A percentile compares a stretch with the other conserved stretches of the same genome.
phyloP scores from a whole-genome alignment of 352 stramenopile species.

The Globisporangium sylvaticum region DNA sequence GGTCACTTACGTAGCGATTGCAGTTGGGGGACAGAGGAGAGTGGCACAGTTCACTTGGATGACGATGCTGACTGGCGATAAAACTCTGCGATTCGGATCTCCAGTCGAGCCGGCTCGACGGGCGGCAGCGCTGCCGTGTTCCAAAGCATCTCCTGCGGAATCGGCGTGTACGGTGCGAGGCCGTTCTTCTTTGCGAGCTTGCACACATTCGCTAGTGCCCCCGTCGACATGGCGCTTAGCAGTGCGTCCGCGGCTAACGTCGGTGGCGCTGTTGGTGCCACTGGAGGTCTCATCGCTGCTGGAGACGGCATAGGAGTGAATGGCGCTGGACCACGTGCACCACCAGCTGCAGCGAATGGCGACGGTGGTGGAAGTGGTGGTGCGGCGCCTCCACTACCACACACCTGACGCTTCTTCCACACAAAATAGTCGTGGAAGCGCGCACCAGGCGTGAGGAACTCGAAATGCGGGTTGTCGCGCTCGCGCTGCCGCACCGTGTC shows the following conservation, averaged over 20 bases:
- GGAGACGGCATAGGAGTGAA: neutral
- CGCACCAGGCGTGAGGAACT: slow-evolving; percentile 36
- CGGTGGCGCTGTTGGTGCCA: neutral
- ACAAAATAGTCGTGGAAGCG: slow-evolving; percentile 51
- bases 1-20: neutral
- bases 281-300: neutral
- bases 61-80: slow-evolving; percentile 24
- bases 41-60: neutral
- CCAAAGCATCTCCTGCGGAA: slow-evolving; percentile 34
- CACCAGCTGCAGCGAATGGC: neutral
- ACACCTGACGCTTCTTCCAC: slow-evolving; percentile 42
- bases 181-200: slow-evolving; percentile 31
- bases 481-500: slow-evolving; percentile 38
- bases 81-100: slow-evolving; percentile 55
- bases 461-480: slow-evolving; percentile 50
- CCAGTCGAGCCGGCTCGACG: slow-evolving; percentile 44
- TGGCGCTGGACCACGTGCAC: slow-evolving; percentile 1
- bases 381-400: neutral
- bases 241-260: neutral
- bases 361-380: neutral
- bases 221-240: slow-evolving; percentile 31
- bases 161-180: slow-evolving; percentile 33
- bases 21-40: too few species aligned
- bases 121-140: slow-evolving; percentile 26
- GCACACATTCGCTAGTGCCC: slow-evolving; percentile 55